phyloP scores from a whole-genome alignment of 2,329 filamentous ascomycete species.

The Chalara sp. region DNA sequence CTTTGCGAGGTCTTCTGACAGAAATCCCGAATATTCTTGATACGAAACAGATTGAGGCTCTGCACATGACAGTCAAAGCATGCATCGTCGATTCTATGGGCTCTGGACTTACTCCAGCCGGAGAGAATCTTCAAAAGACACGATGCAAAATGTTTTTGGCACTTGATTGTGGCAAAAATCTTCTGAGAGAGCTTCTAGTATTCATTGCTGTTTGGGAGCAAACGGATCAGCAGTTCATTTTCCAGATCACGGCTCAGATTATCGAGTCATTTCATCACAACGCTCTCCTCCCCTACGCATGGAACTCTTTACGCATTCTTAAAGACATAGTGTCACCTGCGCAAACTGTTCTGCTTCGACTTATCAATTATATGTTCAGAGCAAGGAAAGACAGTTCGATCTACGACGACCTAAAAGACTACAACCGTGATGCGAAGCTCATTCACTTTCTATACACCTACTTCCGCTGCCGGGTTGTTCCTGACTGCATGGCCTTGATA shows the following conservation, averaged over 20 bases:
- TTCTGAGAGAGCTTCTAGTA: conserved; percentile 84
- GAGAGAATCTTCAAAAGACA: conserved; percentile 83
- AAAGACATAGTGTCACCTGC: conserved; percentile 96
- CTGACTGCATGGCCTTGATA: conserved; percentile 90
- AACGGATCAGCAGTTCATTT: conserved; percentile 87
- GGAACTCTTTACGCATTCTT: conserved; percentile 82
- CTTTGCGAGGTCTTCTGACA: conserved; percentile 76
- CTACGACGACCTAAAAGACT: conserved; percentile 45
- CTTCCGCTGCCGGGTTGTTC: conserved; percentile 87
- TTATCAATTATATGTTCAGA: conserved; percentile 85
- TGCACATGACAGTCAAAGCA: conserved; percentile 96
- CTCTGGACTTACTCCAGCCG: conserved; percentile 57
- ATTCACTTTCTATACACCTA: conserved; percentile 90
- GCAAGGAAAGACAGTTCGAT: conserved; percentile 37
- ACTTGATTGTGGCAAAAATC: conserved; percentile 82
- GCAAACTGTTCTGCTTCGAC: conserved; percentile 85
- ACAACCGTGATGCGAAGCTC: conserved; percentile 50
- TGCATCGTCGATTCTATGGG: conserved; percentile 82
- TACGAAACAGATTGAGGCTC: conserved; percentile 88
- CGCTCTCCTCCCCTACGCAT: conserved; percentile 83
- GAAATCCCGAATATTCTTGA: conserved; percentile 93
- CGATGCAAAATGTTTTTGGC: conserved; percentile 85
- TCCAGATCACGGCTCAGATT: conserved; percentile 94
- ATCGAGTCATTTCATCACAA: conserved; percentile 89
- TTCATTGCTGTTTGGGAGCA: conserved; percentile 98